Base-by-base conservation (phyloP, 2,329 filamentous ascomycete genomes). In the Colletotrichum lupini region DNA sequence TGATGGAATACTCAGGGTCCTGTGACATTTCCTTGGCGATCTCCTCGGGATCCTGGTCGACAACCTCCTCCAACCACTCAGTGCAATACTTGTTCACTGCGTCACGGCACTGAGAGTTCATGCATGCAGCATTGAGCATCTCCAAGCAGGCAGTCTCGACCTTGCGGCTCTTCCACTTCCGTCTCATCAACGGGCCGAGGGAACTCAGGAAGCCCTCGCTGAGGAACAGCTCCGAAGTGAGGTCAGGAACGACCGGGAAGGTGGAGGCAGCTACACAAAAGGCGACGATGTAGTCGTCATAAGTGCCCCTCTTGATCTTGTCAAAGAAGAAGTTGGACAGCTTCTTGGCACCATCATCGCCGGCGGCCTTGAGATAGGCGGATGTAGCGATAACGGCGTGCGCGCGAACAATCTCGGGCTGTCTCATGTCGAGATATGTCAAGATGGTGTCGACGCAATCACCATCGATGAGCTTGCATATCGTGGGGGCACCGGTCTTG, bases 181-280 rank as follows among this genome's bases (percentile, higher is more conserved):
- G 90, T 76, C 93, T 89, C 82, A 97, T 93, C 67, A 97, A 86
- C 16, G 93, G 91, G 19, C 93, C 92, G 7, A 98, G 88, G 68
- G 91, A 92, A 72, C 91, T 87, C 58, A 98, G 86, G 78, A 99
- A 98, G 3, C 94, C 94, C 76, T 98, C 94, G 46, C 92, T 95
- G 69, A 98, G 89, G 81, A 99, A 98, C 49, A 98, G 87, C 72
- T 91, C 87, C 3, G 94, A 88, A 2, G 92, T 94, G 56, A 94
- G 89, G 68, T 92, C 89, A 3, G 95, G 93, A 2, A 94, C 91
- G 65, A 99, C 89, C 1, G 97, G 95, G 80, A 99, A 99, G 9
- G 97, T 90, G 26, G 92, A 91, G 2, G 95, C 91, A 6, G 95
- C 95, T n/a, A 95, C 95, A 66, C 95, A 98, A 81, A 98, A 98